Conservation (phyloP, 2,329 filamentous ascomycete species). For the Nannizziopsis arthrosporioides region DNA sequence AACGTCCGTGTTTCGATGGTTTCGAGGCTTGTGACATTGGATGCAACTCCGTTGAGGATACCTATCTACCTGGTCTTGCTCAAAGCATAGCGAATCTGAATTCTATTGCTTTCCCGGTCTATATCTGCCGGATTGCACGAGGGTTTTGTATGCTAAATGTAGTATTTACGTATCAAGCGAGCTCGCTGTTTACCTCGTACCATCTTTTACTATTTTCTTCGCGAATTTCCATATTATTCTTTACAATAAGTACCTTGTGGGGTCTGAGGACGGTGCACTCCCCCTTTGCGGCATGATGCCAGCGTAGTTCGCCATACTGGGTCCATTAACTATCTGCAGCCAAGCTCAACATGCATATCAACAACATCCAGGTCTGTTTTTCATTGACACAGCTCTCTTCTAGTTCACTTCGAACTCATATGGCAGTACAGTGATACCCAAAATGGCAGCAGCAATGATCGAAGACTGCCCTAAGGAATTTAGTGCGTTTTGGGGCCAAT, state of each 20-base stretch:
- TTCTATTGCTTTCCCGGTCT: not conserved
- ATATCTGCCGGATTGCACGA: not conserved
- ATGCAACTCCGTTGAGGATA: constrained; percentile 14
- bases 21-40: constrained; percentile 6
- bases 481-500: no score
- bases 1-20: not conserved
- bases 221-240: not conserved
- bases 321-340: no score
- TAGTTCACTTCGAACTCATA: no score
- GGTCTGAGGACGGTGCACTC: no score
- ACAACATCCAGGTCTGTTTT: no score
- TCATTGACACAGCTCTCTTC: no score
- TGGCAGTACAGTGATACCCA: no score
- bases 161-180: constrained; percentile 9
- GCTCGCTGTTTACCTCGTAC: constrained; percentile 4
- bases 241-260: not conserved
- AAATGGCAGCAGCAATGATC: no score
- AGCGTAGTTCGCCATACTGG: no score
- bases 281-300: no score
- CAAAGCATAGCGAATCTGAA: constrained; percentile 3
- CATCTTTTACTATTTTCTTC: not conserved
- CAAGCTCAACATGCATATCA: no score
- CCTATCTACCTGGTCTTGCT: constrained; percentile 9
- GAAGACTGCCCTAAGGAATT: no score
- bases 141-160: constrained; percentile 7